phyloP scores from a whole-genome alignment of 1,284 basidiomycete species.

The Leccinum angustisporum region DNA sequence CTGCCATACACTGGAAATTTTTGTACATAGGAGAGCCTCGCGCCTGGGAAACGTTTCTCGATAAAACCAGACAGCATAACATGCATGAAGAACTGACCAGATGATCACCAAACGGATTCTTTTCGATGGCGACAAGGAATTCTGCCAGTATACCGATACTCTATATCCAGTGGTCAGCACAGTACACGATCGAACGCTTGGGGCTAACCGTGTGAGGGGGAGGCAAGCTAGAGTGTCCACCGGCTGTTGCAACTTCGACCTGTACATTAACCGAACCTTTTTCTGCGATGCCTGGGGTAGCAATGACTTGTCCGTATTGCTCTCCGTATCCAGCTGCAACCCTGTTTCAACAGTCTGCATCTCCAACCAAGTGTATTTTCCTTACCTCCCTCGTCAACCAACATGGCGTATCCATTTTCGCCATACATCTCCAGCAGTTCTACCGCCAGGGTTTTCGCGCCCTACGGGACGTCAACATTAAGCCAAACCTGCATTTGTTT shows the following conservation, averaged over 20 bases:
- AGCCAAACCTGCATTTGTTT: background rate
- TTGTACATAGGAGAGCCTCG: constrained; percentile 47
- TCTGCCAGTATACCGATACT: constrained; percentile 47
- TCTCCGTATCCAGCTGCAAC: constrained; percentile 29
- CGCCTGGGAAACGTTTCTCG: constrained; percentile 12
- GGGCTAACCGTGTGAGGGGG: constrained; percentile 39
- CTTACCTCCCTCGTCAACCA: constrained; percentile 48
- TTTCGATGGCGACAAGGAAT: constrained; percentile 44
- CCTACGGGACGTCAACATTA: constrained; percentile 17
- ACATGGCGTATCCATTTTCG: constrained; percentile 49
- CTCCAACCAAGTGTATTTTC: constrained; percentile 11
- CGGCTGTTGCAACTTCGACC: constrained; percentile 48
- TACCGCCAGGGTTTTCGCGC: constrained; percentile 29
- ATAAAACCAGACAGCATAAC: background rate
- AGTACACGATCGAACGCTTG: background rate
- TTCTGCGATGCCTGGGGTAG: constrained; percentile 52
- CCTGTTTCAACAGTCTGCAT: constrained; percentile 28
- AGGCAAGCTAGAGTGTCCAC: constrained; percentile 60
- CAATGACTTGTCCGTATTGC: constrained; percentile 37
- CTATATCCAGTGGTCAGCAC: constrained; percentile 15
- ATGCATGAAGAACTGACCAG: constrained; percentile 17
- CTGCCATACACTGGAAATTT: constrained; percentile 44
- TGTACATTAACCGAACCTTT: constrained; percentile 55
- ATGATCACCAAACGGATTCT: constrained; percentile 35
- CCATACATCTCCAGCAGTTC: constrained; percentile 50